A percentile compares a stretch with the other conserved stretches of the same genome.
phyloP scores from a whole-genome alignment of 2,329 filamentous ascomycete species.

The Clathrospora elynae region DNA sequence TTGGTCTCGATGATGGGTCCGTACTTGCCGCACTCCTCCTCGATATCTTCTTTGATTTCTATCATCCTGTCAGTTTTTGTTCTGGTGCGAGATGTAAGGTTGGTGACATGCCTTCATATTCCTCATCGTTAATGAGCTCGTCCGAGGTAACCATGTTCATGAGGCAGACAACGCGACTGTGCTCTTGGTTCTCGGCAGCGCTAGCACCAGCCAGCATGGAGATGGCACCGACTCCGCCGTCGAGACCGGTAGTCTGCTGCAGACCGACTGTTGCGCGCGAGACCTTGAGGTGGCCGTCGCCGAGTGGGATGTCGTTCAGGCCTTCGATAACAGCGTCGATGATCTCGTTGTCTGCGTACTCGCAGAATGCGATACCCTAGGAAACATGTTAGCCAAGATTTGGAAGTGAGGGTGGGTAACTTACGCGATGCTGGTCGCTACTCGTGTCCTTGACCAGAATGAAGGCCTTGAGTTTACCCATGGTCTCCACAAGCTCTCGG shows the following conservation, averaged over 20 bases:
- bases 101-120: slow-evolving; percentile 78
- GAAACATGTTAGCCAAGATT: slow-evolving; percentile 19
- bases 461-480: slow-evolving; percentile 92
- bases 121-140: slow-evolving; percentile 89
- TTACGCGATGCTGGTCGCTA: slow-evolving; percentile 84
- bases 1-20: slow-evolving; percentile 87
- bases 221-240: slow-evolving; percentile 97
- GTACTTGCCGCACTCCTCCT: slow-evolving; percentile 91
- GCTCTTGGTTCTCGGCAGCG: slow-evolving; percentile 71
- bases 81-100: background rate
- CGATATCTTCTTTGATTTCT: slow-evolving; percentile 97
- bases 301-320: slow-evolving; percentile 90
- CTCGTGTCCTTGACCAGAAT: slow-evolving; percentile 83
- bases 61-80: slow-evolving; percentile 13
- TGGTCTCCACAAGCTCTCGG: slow-evolving; percentile 84
- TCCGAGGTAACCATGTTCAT: slow-evolving; percentile 99
- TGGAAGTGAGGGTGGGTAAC: slow-evolving; percentile 40
- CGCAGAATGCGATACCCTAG: slow-evolving; percentile 94
- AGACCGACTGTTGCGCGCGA: slow-evolving; percentile 88
- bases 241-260: slow-evolving; percentile 87
- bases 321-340: slow-evolving; percentile 89
- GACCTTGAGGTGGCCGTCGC: slow-evolving; percentile 83
- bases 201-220: slow-evolving; percentile 94
- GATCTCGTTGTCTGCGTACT: slow-evolving; percentile 77
- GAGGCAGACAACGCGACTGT: slow-evolving; percentile 83